phyloP scores from a whole-genome alignment of 768 basidiomycete species.

The Suillus luteus region DNA sequence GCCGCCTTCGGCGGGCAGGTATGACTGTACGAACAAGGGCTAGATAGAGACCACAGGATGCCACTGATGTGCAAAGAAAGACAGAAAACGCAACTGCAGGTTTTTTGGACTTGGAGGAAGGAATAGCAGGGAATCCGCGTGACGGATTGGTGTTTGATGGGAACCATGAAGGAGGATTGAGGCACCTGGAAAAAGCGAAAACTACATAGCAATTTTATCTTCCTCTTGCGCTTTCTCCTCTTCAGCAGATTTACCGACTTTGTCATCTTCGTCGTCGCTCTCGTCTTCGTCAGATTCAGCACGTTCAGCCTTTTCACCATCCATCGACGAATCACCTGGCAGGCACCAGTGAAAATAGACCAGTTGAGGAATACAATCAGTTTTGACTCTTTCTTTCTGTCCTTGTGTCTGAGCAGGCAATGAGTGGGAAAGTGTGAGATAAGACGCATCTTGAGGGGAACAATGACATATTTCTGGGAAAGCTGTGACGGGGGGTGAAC shows the following conservation, averaged over 20 bases:
- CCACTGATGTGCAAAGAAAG: constrained; percentile 93
- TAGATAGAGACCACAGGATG: constrained; percentile 95
- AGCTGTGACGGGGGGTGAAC: constrained; percentile 96
- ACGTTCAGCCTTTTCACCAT: constrained; percentile 30
- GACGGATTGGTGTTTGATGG: constrained; percentile 75
- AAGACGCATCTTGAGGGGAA: constrained; percentile 91
- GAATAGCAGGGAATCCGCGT: constrained; percentile 67
- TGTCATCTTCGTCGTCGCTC: constrained; percentile 27
- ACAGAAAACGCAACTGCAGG: constrained; percentile 56
- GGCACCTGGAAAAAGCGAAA: constrained; percentile 80
- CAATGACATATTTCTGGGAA: constrained; percentile 85
- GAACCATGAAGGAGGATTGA: constrained; percentile 89
- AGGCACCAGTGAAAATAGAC: constrained; percentile 96
- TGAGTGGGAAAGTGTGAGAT: constrained; percentile 85
- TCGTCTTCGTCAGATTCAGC: constrained; percentile 14
- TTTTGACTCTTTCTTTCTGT: constrained; percentile 58
- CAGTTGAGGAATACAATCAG: constrained; percentile 96
- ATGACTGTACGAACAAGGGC: constrained; percentile 92
- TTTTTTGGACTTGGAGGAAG: constrained; percentile 32
- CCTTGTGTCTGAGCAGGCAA: constrained; percentile 65
- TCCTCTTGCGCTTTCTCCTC: constrained; percentile 18
- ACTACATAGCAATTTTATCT: constrained; percentile 56
- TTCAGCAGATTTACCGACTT: constrained; percentile 26
- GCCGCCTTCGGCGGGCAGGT: constrained; percentile 96
- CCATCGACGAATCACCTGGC: constrained; percentile 76